Base-by-base conservation (phyloP, 2,329 filamentous ascomycete genomes). In the Phaeoacremonium minimum region DNA sequence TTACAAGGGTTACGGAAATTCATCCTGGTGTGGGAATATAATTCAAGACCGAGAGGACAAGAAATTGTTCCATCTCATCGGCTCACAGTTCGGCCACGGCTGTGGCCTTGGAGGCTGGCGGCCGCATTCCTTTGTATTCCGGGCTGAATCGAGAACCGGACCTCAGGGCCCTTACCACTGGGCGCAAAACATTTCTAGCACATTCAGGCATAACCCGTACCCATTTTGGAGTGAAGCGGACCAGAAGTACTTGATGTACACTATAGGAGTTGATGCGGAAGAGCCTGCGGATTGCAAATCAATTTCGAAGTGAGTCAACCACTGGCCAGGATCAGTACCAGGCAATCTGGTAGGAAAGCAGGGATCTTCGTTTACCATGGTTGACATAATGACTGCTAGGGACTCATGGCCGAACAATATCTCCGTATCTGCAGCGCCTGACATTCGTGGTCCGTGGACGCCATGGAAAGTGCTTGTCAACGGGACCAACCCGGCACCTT, bases 391-490 rank as follows among this genome's bases (percentile, higher is more conserved):
- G n/a, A n/a, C n/a, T n/a, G n/a, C n/a, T n/a, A n/a, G n/a, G n/a
- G 46, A 44, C 17, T 53, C 53, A 22, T 52, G 46, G 42, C 40
- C 42, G 11, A 53, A 56, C 30, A 55, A 48, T 35, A 36, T 36
- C 5, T 36, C 34, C n/a, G 34, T 36, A 5, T 36, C 34, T 14
- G 52, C 46, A 41, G 48, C 53, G 2, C 30, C 46, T 11, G 49
- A 55, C 15, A 30, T 52, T 3, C 43, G 38, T 26, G 41, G 45
- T 2, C 49, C 46, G 34, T 47, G 45, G 32, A 30, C 43, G 2
- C 33, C 45, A 4, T 35, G 37, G 17, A 36, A 43, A 11, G 18
- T 45, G 6, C 34, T 55, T 5, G 30, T 46, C 17, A 40, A 51
- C 32, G 48, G 41, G 13, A 36, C 34, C 7, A 36, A 36, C 14